Evolutionary conservation across 106 monocot species (phyloP).

Genomic region (Apostasia ramifera): DNA sequence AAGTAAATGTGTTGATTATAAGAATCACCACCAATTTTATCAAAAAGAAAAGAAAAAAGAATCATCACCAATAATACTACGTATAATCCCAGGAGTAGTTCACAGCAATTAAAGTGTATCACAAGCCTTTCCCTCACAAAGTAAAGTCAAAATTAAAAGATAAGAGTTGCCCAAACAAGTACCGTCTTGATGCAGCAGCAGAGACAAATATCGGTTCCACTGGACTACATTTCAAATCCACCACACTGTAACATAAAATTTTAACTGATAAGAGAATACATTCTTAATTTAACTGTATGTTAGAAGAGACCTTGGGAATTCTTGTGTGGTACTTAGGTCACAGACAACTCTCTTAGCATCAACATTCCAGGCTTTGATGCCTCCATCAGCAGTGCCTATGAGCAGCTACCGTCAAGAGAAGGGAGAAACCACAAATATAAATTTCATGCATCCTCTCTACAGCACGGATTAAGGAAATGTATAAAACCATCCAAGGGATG

Average conservation of each 20-base stretch:
- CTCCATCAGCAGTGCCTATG: constrained; percentile 94
- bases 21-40: too few species aligned
- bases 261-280: background rate
- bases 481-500: background rate
- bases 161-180: constrained; percentile 1
- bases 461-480: background rate
- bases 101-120: background rate
- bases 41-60: too few species aligned
- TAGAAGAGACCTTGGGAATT: constrained; percentile 68
- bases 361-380: constrained; percentile 99
- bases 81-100: too few species aligned
- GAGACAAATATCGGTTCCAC: constrained; percentile 95
- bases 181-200: constrained; percentile 94
- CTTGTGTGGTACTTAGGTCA: constrained; percentile 72
- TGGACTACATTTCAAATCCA: constrained; percentile 93
- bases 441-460: constrained; percentile 6
- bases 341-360: constrained; percentile 99
- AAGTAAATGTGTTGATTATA: too few species aligned
- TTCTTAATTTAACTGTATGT: background rate
- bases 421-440: constrained; percentile 14
- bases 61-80: too few species aligned
- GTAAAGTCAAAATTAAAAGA: background rate
- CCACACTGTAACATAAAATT: constrained; percentile 37
- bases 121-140: background rate
- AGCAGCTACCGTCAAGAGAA: constrained; percentile 74